A percentile compares a stretch with the other conserved stretches of the same genome.
Conservation (phyloP, 305 asterid genomes). For the Fraxinus paxiana region DNA sequence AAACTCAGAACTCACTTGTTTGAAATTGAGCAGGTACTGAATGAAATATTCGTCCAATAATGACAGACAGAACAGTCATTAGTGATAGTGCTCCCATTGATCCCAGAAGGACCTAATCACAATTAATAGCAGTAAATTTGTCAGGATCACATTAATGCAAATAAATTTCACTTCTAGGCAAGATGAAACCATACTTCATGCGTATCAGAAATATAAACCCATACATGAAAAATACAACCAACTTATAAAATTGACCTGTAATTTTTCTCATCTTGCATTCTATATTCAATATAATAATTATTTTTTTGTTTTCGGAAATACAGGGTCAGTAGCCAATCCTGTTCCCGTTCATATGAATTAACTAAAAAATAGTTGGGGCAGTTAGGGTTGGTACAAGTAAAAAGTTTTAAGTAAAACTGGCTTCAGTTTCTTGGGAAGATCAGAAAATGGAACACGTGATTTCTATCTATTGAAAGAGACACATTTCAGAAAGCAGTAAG, state of each 20-base stretch:
- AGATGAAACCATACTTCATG: neutral
- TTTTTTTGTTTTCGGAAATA: neutral
- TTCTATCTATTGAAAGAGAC: neutral
- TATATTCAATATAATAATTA: neutral
- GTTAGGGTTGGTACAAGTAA: neutral
- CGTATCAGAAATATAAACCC: neutral
- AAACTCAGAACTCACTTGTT: conserved; percentile 61
- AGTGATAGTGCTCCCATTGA: conserved; percentile 95
- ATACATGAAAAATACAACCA: neutral
- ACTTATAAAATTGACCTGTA: neutral
- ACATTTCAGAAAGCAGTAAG: neutral
- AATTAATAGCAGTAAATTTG: conserved; percentile 11
- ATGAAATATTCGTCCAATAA: conserved; percentile 81
- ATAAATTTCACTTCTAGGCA: conserved; percentile 1
- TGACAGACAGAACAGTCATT: conserved; percentile 81
- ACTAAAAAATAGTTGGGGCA: neutral
- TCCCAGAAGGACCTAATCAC: conserved; percentile 81
- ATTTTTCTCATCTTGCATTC: neutral
- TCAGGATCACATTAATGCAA: neutral
- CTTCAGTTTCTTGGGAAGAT: neutral
- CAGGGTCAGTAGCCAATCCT: neutral
- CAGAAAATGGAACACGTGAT: neutral
- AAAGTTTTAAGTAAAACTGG: neutral
- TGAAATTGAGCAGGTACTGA: conserved; percentile 94
- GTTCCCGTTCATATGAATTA: neutral